Evolutionary conservation across 176 grass and related monocot species (phyloP), one percentile per base, ranked within the genome.

Genomic region (Paspalum notatum): DNA sequence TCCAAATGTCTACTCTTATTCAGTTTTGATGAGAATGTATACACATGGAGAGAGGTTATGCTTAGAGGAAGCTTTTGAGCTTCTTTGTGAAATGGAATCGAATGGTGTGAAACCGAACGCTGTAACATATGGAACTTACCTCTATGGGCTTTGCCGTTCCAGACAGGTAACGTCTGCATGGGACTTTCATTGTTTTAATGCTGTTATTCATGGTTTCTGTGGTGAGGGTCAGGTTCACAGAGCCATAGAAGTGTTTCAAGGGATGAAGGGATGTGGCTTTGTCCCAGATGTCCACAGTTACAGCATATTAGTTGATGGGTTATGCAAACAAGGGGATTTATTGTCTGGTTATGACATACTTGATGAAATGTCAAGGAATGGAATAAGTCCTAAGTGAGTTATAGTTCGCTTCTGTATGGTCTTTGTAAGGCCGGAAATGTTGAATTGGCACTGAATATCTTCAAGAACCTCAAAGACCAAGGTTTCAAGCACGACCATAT

Each of bases 131-230:
- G 76, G 67, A 37, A 89, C 73, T 52, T 95, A 95, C 77, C 77
- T 97, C 18, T 77, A 83, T 15, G 91, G 93, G 21, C 85, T 93
- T 57, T 93, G 86, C 54, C 77, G 49, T 60, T 76, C 70, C 5
- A 68, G 81, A 64, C 27, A 91, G 51, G 58, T 87, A 39, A 55
- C 42, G 47, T 81, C 53, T 71, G 88, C 90, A 71, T 90, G 81
- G 70, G 38, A 74, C 8, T 93, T 93, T 82, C 93, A 85, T 40
- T 91, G 80, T 84, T 91, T 82, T 48, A 97, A 93, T 85, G 74
- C 83, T 38, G 84, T 93, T 46, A 87, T 93, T 84, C 88, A 72
- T 75, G 93, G 91, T 83, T 97, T 93, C 74, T 91, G 77, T 86
- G 59, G 58, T 20, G 63, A 66, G 62, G 84, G 84, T 38, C 72